Evolutionary conservation across 176 grass and related monocot genomes (phyloP), one percentile per base, ranked within the genome.

Genomic region (Zizania latifolia): DNA sequence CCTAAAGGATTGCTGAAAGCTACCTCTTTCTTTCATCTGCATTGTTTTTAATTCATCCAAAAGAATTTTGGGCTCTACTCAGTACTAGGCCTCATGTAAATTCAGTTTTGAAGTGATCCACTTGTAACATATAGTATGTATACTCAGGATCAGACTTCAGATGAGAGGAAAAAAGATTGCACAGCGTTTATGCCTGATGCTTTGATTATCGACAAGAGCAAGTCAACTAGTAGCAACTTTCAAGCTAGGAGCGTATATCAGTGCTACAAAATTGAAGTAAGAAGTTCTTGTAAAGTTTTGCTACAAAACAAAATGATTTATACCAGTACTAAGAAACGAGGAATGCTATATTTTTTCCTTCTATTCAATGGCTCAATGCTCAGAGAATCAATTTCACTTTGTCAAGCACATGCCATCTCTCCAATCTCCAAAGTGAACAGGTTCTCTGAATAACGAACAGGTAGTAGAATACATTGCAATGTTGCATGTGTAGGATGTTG

Each of bases 391-490:
- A 31, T 50, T 74, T 11, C 59, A 1, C 23, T 68, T 39, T 2
- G 72, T 35, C 31, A 28, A 1, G 31, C 78, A 88, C 82, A 61
- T 85, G 82, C 34, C 15, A 8, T 62, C 56, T 53, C 44, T 43
- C 8, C 39, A n/a, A 26, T 29, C 32, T 8, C 30, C 37, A 45
- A 64, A 31, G 75, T 41, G 78, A 41, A 23, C 82, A 74, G 68
- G 77, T 86, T 81, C 80, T 78, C 58, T 86, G 79, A 85, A 74
- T 53, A 83, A 80, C 45, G 58, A 74, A 73, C 59, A 72, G 57
- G 44, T 10, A 7, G 13, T 10, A 50, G 39, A 22, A 71, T 19
- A 21, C 5, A 33, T 39, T 4, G 31, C 4, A 5, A 19, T 21
- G 34, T 37, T 58, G 76, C 79, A 81, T 83, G 87, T 86, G 83